Conservation (phyloP, 768 basidiomycete genomes). For the Hygrocybe punicea region DNA sequence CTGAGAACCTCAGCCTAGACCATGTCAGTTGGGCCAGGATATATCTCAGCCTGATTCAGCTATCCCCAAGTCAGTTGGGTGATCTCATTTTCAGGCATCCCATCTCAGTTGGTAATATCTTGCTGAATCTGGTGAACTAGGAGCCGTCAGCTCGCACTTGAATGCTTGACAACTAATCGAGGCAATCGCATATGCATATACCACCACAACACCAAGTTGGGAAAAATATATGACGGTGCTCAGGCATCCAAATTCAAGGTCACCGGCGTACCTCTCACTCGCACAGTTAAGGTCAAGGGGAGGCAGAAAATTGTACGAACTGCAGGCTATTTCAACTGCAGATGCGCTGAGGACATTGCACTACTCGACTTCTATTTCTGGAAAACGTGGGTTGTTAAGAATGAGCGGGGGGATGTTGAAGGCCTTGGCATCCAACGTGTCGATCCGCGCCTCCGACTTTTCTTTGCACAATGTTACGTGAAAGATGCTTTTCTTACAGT, state of each 20-base stretch:
- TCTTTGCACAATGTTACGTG: not conserved
- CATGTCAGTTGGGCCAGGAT: too few species aligned
- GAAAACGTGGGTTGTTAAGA: not conserved
- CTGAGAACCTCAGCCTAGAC: too few species aligned
- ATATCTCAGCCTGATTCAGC: too few species aligned
- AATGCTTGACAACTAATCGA: not conserved
- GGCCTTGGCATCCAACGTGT: not conserved
- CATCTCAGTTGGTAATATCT: too few species aligned
- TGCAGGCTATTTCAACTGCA: not conserved
- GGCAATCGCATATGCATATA: not conserved
- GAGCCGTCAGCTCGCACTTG: not conserved
- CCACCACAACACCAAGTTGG: not conserved
- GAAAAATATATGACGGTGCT: not conserved
- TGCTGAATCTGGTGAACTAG: too few species aligned
- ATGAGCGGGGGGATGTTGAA: not conserved
- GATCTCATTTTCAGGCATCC: too few species aligned
- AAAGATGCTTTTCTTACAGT: not conserved
- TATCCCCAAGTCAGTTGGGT: too few species aligned
- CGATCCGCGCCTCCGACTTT: not conserved
- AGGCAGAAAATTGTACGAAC: not conserved
- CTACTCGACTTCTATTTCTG: not conserved
- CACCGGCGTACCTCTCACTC: not conserved
- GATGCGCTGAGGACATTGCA: not conserved
- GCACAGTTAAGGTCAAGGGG: not conserved
- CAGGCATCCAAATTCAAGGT: not conserved